Evolutionary conservation across 805 yeast species (phyloP), one percentile per base, ranked within the genome.

Genomic region (Hanseniaspora hatyaiensis): DNA sequence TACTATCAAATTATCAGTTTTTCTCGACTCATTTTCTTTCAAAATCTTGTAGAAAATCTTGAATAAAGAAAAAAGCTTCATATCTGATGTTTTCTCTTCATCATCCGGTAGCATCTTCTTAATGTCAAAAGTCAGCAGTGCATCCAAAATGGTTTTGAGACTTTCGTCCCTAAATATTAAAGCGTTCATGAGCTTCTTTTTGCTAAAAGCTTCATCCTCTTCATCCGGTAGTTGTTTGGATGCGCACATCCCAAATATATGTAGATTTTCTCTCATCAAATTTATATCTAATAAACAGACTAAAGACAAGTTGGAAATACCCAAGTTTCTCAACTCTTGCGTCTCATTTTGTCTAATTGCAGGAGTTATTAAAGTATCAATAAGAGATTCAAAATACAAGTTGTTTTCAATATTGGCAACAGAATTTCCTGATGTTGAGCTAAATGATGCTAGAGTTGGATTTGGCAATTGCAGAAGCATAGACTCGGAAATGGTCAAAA

Each of bases 351-450:
- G 73, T 42, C 79, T 74, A 11, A 87, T 75, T 1, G 95, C 84
- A 2, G 94, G 94, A 3, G 76, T 73, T 12, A 92, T 78, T 55
- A 87, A 68, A n/a, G 82, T 77, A 16, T 82, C 84, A 48, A 84
- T 70, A 50, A 88, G 65, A 0, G 94, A 77, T 24, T 45, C 49
- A 30, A 74, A 74, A 36, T 86, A 66, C 3, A 84, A 73, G 42
- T 76, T 69, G 54, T 82, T 82, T 29, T 74, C 74, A 37, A 83
- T 64, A 0, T 87, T 77, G 40, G 76, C 78, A 49, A 76, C 74
- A 1, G 79, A 74, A 19, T 82, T 62, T 56, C 80, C 84, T 20
- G 88, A 65, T 69, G 82, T 74, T 51, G 78, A 75, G 6, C 29
- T 8, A 50, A 77, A 78, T 8, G 88, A 75, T 37, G 86, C 74